A percentile compares a stretch with the other conserved stretches of the same genome.
phyloP scores from a whole-genome alignment of 202 grass and related monocot species.

The Carex arenaria region DNA sequence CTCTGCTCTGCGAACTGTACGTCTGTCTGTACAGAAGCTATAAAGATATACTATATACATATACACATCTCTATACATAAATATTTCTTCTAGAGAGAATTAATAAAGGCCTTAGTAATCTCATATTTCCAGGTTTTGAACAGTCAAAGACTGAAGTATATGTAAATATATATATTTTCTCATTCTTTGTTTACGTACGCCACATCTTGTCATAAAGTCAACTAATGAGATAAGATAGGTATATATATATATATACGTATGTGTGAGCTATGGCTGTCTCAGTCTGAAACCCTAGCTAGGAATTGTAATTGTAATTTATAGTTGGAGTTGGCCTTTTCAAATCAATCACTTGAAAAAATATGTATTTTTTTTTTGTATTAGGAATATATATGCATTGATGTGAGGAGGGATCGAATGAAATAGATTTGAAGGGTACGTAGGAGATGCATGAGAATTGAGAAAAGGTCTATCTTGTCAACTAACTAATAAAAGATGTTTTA shows the following conservation, averaged over 20 bases:
- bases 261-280: slow-evolving; percentile 13
- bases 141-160: not conserved
- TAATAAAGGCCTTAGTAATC: not conserved
- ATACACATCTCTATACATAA: not conserved
- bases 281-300: slow-evolving; percentile 2
- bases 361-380: not conserved
- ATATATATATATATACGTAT: slow-evolving; percentile 6
- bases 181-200: not conserved
- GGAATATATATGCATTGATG: slow-evolving; percentile 9
- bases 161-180: not conserved
- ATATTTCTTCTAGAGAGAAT: not conserved
- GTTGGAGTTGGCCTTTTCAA: slow-evolving; percentile 29
- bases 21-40: not conserved
- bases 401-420: not conserved
- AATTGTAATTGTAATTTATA: not conserved
- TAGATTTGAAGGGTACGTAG: slow-evolving; percentile 4
- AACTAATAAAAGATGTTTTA: not conserved
- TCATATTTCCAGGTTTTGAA: slow-evolving; percentile 13
- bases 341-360: slow-evolving; percentile 23
- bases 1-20: slow-evolving; percentile 4
- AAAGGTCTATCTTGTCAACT: slow-evolving; percentile 25
- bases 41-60: slow-evolving; percentile 25
- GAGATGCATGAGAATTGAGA: slow-evolving; percentile 8
- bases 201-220: slow-evolving; percentile 31
- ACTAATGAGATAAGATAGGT: slow-evolving; percentile 19